Conservation (phyloP, 768 basidiomycete genomes). For the Boletus rubroflammeus region DNA sequence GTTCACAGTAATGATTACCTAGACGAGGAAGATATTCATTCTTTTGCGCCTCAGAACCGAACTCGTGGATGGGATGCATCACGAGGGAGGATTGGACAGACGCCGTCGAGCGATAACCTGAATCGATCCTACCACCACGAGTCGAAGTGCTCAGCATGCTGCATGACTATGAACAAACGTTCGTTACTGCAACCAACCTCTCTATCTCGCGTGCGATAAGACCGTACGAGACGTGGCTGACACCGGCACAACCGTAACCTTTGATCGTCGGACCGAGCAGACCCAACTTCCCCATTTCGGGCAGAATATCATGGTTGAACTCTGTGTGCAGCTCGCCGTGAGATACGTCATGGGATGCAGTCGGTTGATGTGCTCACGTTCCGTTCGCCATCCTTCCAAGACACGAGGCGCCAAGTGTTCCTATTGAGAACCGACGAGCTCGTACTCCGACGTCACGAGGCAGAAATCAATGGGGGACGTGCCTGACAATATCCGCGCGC, state of each 20-base stretch:
- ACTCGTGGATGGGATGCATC: constrained; percentile 91
- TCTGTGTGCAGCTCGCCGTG: constrained; percentile 39
- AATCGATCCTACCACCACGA: constrained; percentile 67
- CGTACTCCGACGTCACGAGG: background rate
- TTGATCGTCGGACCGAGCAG: constrained; percentile 88
- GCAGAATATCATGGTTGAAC: constrained; percentile 71
- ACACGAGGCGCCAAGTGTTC: constrained; percentile 85
- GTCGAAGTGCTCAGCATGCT: background rate
- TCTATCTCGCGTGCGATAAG: constrained; percentile 93
- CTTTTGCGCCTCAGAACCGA: constrained; percentile 87
- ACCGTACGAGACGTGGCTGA: constrained; percentile 88
- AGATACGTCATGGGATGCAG: background rate
- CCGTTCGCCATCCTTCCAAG: constrained; percentile 83
- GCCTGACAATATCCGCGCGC: constrained; percentile 79
- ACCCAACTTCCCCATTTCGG: constrained; percentile 91
- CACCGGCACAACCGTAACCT: constrained; percentile 93
- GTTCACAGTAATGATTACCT: constrained; percentile 41
- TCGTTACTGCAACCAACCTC: constrained; percentile 44
- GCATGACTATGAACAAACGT: background rate
- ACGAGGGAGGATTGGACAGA: constrained; percentile 96
- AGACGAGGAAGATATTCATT: constrained; percentile 85
- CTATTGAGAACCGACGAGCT: constrained; percentile 36
- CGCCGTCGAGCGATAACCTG: constrained; percentile 91
- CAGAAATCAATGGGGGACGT: constrained; percentile 20
- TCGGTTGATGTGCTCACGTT: constrained; percentile 47